These are phyloP conservation scores for Parsonsia alboflavescens DNA, from an alignment of 257 asterid species.

Conservation along the genomic window DNA sequence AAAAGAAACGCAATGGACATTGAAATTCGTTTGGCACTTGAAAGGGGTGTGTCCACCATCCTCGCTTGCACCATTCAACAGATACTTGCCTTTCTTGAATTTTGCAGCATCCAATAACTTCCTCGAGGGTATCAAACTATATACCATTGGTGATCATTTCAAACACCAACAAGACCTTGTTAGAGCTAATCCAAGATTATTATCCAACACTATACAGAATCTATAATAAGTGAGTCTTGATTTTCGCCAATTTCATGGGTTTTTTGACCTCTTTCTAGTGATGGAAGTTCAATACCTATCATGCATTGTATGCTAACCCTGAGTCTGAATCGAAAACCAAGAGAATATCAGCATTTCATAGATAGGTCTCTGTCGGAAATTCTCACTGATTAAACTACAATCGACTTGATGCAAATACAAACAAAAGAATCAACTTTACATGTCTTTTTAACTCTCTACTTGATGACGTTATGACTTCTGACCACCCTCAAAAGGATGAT, in stretches of 20 bases:
- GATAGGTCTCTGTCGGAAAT: not conserved
- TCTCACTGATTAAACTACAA: not conserved
- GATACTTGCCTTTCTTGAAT: slow-evolving; percentile 57
- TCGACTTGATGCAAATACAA: not conserved
- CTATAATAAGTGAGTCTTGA: not conserved
- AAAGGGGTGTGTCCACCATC: slow-evolving; percentile 62
- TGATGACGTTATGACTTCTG: not conserved
- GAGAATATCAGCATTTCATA: not conserved
- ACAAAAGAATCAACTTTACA: not conserved
- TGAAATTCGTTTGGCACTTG: slow-evolving; percentile 51
- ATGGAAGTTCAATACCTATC: not conserved
- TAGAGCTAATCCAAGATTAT: not conserved
- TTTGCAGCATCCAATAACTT: slow-evolving; percentile 34
- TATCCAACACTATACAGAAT: not conserved
- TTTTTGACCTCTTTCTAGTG: not conserved
- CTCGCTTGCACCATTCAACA: slow-evolving; percentile 73
- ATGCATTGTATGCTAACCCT: not conserved
- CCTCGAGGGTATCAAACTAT: slow-evolving; percentile 37
- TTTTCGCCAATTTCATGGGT: not conserved
- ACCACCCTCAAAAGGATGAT: not conserved
- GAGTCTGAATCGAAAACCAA: not conserved
- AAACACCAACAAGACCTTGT: slow-evolving; percentile 2
- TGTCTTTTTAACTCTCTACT: not conserved
- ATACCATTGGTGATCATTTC: not conserved
- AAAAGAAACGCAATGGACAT: slow-evolving; percentile 38